Evolutionary conservation across 257 asterid genomes (phyloP).

Genomic region (Solanum okadae): DNA sequence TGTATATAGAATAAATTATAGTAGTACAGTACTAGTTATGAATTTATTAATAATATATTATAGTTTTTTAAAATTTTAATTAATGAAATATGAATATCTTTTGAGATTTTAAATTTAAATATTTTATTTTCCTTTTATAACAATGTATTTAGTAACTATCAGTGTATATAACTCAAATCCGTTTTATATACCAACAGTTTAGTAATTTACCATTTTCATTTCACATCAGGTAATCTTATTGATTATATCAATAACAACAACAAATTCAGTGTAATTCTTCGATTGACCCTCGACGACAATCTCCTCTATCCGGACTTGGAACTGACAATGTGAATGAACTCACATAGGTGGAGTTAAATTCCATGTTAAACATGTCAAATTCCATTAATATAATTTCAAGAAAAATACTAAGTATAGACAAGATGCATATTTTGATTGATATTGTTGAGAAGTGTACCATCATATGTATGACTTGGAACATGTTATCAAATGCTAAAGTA

Average conservation of each 20-base stretch:
- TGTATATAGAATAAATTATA: too few species aligned
- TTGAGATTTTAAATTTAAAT: too few species aligned
- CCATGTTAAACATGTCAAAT: too few species aligned
- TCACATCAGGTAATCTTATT: not conserved
- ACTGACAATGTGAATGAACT: not conserved
- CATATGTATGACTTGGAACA: not conserved
- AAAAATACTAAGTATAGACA: not conserved
- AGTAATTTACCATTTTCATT: not conserved
- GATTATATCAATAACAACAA: not conserved
- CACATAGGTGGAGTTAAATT: not conserved
- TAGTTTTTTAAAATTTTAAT: too few species aligned
- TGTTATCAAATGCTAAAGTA: not conserved
- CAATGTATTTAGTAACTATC: too few species aligned
- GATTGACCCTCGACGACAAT: not conserved
- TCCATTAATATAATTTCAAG: not conserved
- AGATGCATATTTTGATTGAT: not conserved
- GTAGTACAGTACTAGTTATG: not conserved
- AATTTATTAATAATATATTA: too few species aligned
- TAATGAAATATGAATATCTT: too few species aligned
- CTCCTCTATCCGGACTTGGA: not conserved
- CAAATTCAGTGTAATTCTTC: not conserved
- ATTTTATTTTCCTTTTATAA: too few species aligned
- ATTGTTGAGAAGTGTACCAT: not conserved
- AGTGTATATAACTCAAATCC: not conserved
- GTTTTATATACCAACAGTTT: not conserved